Evolutionary conservation across 2,329 filamentous ascomycete genomes (phyloP).

Genomic region (Fusarium fracticaudum): DNA sequence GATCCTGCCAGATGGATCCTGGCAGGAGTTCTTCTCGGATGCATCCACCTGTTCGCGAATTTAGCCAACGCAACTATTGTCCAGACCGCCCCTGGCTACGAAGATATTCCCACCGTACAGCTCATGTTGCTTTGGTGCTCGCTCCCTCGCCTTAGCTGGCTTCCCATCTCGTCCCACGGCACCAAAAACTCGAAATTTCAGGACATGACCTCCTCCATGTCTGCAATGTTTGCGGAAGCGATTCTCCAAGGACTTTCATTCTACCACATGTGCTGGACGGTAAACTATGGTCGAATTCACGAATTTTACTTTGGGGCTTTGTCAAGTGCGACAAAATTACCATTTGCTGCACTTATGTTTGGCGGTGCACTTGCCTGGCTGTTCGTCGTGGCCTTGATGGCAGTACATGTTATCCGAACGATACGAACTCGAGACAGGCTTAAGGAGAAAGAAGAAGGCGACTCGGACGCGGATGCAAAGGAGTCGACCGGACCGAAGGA

Average conservation of each 20-base stretch:
- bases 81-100: neutral
- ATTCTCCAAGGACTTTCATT: neutral
- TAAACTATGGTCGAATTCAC: neutral
- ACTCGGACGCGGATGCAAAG: fast-evolving
- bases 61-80: neutral
- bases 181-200: neutral
- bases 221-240: neutral
- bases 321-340: neutral
- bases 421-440: neutral
- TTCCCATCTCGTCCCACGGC: neutral
- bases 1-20: neutral
- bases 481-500: neutral
- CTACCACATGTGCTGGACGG: neutral
- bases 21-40: neutral
- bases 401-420: neutral
- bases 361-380: constrained; percentile 16
- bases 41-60: neutral
- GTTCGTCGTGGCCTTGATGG: neutral
- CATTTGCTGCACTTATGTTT: constrained; percentile 10
- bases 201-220: neutral
- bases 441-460: too few species aligned
- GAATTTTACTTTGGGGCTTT: neutral
- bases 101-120: neutral
- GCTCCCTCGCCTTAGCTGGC: constrained; percentile 14
- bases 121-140: constrained; percentile 13